Evolutionary conservation across 23 red algal genomes (phyloP).

Genomic region (Gracilaria gracilis): DNA sequence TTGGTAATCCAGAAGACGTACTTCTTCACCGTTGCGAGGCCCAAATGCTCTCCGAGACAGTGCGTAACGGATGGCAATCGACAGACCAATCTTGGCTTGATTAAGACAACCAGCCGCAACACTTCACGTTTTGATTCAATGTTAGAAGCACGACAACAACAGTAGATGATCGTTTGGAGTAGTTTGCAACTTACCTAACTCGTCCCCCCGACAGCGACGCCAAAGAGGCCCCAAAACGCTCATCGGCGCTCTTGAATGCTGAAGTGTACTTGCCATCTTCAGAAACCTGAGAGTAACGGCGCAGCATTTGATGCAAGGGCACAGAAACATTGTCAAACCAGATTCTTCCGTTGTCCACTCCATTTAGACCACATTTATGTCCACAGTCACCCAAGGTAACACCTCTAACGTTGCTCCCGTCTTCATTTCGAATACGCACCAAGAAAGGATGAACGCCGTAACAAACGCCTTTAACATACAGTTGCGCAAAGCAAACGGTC

Average conservation of each 20-base stretch:
- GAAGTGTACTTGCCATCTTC: constrained; percentile 79
- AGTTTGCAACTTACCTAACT: constrained; percentile 60
- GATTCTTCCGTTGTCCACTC: constrained; percentile 99
- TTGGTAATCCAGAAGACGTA: constrained; percentile 61
- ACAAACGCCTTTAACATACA: constrained; percentile 44
- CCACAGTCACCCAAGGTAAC: constrained; percentile 90
- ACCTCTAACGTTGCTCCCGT: constrained; percentile 42
- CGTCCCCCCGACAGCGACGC: constrained; percentile 84
- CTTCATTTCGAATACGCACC: constrained; percentile 84
- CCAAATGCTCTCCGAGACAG: constrained; percentile 69
- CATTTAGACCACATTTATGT: constrained; percentile 93
- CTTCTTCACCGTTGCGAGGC: constrained; percentile 59
- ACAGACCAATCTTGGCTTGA: constrained; percentile 83
- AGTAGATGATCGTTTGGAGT: neutral
- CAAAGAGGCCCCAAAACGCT: constrained; percentile 88
- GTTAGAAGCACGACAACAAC: constrained; percentile 7
- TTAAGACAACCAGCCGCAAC: constrained; percentile 79
- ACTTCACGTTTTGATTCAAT: constrained; percentile 5
- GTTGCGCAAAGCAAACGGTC: constrained; percentile 89
- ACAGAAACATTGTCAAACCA: constrained; percentile 94
- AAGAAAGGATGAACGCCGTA: constrained; percentile 93
- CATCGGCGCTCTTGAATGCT: constrained; percentile 69
- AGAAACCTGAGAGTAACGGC: constrained; percentile 75
- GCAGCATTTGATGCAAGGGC: constrained; percentile 81
- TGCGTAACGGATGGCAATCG: constrained; percentile 91